Conservation (phyloP, 306 rosid genomes). For the Notholithocarpus densiflorus region DNA sequence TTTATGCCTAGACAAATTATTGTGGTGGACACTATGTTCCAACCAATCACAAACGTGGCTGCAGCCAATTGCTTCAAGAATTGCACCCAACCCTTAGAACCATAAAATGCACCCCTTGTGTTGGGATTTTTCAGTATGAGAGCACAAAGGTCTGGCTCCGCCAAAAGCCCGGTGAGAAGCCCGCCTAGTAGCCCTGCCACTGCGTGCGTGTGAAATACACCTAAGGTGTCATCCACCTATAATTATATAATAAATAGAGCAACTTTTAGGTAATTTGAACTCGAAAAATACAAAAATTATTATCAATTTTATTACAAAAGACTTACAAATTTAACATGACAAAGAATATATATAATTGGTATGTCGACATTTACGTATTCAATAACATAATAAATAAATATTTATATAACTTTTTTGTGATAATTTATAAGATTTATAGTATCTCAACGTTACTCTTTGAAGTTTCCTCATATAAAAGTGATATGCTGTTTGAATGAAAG, state of each 20-base stretch:
- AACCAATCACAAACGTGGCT: conserved; percentile 62
- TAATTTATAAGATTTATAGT: too few species aligned
- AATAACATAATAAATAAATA: too few species aligned
- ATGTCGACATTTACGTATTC: too few species aligned
- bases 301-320: too few species aligned
- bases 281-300: too few species aligned
- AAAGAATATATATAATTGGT: too few species aligned
- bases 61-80: conserved; percentile 78
- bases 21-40: conserved; percentile 90
- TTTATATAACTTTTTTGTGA: too few species aligned
- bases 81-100: conserved; percentile 63
- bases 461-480: too few species aligned
- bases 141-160: conserved; percentile 80
- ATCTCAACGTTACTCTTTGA: too few species aligned
- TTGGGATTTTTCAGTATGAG: conserved; percentile 44
- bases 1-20: conserved; percentile 61
- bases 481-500: neutral
- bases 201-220: conserved; percentile 94
- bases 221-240: conserved; percentile 89
- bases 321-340: too few species aligned
- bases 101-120: conserved; percentile 83
- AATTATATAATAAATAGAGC: neutral
- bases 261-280: too few species aligned
- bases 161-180: conserved; percentile 81
- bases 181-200: conserved; percentile 95